Percentiles rank a stretch among this genome's conserved stretches.
phyloP scores from a whole-genome alignment of 2,329 filamentous ascomycete genomes.

The Tolypocladium endophyticum region DNA sequence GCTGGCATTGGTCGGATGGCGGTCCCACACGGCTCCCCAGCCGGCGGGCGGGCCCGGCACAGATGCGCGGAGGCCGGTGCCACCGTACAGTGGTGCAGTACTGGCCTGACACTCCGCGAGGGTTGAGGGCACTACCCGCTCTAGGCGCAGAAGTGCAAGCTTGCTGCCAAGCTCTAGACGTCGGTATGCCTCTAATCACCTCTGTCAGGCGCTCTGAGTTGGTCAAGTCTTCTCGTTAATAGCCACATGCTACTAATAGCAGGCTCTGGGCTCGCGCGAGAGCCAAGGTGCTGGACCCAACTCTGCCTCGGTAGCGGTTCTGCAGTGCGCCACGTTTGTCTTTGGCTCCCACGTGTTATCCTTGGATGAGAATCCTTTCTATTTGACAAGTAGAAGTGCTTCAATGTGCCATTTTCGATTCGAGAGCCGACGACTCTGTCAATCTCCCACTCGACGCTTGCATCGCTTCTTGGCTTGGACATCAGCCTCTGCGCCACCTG shows the following conservation, averaged over 20 bases:
- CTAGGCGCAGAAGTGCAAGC: too few relatives aligned
- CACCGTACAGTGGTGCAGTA: too few relatives aligned
- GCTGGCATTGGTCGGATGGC: background rate
- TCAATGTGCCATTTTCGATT: conserved; percentile 24
- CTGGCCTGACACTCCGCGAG: too few relatives aligned
- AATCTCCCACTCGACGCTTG: conserved; percentile 30
- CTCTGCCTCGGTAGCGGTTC: conserved; percentile 19
- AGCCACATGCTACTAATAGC: too few relatives aligned
- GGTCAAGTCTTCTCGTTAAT: too few relatives aligned
- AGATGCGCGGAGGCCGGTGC: background rate
- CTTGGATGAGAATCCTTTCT: conserved; percentile 33
- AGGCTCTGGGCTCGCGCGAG: too few relatives aligned
- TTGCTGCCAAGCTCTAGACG: too few relatives aligned
- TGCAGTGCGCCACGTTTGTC: conserved; percentile 29
- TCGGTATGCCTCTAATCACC: too few relatives aligned
- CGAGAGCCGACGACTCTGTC: conserved; percentile 33
- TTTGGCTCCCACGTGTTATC: conserved; percentile 46
- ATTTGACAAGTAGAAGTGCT: conserved; percentile 41
- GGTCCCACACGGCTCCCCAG: background rate
- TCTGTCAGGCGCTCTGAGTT: too few relatives aligned
- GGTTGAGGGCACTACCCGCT: too few relatives aligned
- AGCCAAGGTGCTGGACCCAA: too few relatives aligned
- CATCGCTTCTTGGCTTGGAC: background rate
- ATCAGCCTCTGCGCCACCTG: conserved; percentile 1
- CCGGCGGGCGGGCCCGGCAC: background rate